Evolutionary conservation across 208 protist genomes (phyloP).

Genomic region (Leishmania tropica): DNA sequence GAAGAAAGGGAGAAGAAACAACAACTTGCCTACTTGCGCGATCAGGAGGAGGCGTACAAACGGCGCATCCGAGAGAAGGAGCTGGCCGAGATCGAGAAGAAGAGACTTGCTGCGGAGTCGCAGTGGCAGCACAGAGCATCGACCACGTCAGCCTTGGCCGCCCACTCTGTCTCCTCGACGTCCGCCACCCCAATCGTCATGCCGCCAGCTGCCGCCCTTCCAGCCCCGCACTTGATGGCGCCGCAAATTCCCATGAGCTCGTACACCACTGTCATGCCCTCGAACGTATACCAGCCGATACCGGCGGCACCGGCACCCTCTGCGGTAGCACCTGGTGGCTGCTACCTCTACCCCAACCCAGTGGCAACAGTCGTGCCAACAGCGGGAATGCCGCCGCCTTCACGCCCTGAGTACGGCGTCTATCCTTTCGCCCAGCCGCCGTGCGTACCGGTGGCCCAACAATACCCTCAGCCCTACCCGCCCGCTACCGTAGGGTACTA

Average conservation of each 20-base stretch:
- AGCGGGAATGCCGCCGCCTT: not conserved
- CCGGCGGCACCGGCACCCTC: conserved; percentile 9
- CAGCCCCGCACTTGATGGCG: not conserved
- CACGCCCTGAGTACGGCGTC: not conserved
- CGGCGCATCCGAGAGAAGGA: conserved; percentile 51
- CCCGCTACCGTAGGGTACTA: conserved; percentile 3
- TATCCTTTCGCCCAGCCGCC: not conserved
- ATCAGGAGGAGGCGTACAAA: conserved; percentile 67
- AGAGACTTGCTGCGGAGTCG: conserved; percentile 21
- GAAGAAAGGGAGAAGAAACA: conserved; percentile 32
- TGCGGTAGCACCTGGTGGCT: not conserved
- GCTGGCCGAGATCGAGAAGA: conserved; percentile 44
- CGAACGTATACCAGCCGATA: conserved; percentile 6
- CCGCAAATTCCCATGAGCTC: not conserved
- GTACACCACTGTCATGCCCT: not conserved
- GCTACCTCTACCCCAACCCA: not conserved
- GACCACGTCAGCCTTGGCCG: not conserved
- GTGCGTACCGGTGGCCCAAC: not conserved
- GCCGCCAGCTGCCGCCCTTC: not conserved
- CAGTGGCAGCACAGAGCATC: conserved; percentile 21
- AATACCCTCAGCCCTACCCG: conserved; percentile 4
- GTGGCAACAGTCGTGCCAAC: not conserved
- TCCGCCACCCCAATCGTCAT: not conserved
- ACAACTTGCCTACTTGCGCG: conserved; percentile 48
- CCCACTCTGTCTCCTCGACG: conserved; percentile 1